Conservation (phyloP, 2,329 filamentous ascomycete genomes). For the Cadophora malorum region DNA sequence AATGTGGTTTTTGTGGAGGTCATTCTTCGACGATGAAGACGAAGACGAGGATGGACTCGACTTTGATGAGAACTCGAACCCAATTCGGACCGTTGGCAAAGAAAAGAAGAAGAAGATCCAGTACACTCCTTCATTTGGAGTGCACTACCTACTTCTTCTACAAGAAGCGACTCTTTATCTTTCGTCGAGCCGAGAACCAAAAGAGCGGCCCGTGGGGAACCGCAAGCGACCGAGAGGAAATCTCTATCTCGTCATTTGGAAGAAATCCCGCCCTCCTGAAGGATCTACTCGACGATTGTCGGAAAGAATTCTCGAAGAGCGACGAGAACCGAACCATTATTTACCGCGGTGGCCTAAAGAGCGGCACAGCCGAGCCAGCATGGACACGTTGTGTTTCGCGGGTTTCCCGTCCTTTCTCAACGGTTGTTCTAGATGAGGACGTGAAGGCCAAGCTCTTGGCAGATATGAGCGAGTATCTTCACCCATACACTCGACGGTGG, state of each 20-base stretch:
- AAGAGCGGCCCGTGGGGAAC: conserved; percentile 50
- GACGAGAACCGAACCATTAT: conserved; percentile 70
- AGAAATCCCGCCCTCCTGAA: conserved; percentile 66
- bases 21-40: conserved; percentile 53
- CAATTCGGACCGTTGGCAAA: conserved; percentile 36
- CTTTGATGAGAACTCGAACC: conserved; percentile 39
- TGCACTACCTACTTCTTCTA: conserved; percentile 73
- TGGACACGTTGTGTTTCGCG: conserved; percentile 69
- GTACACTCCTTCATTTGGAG: conserved; percentile 72
- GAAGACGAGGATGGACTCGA: conserved; percentile 49
- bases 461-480: conserved; percentile 68
- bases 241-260: conserved; percentile 66
- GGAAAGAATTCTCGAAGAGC: conserved; percentile 59
- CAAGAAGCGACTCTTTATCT: conserved; percentile 61
- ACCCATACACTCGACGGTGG: conserved; percentile 72
- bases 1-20: conserved; percentile 54
- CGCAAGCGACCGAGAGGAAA: conserved; percentile 62
- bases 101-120: conserved; percentile 49
- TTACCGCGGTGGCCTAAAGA: conserved; percentile 60
- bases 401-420: conserved; percentile 66
- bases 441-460: conserved; percentile 65
- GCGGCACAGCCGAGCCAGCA: conserved; percentile 51
- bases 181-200: conserved; percentile 58
- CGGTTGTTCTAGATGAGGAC: conserved; percentile 67
- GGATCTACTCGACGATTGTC: conserved; percentile 65